Percentiles rank a stretch among this genome's conserved stretches.
Conservation (phyloP, 176 grass and related monocot genomes). For the Alopecurus myosuroides region DNA sequence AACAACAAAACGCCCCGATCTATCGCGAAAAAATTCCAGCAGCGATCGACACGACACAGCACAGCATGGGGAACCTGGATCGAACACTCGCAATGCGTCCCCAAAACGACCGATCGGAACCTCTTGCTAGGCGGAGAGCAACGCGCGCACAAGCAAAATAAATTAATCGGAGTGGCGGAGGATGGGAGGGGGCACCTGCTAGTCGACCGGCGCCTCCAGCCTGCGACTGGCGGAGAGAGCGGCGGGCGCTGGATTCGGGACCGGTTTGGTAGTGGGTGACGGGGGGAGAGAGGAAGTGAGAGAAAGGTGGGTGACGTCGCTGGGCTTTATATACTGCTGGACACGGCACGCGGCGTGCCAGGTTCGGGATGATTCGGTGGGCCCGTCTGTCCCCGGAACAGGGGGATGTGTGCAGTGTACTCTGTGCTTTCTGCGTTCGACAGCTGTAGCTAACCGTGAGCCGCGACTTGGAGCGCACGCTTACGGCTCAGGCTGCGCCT, state of each 20-base stretch:
- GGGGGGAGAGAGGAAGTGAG: neutral
- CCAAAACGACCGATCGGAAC: too few species aligned
- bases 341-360: neutral
- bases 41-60: neutral
- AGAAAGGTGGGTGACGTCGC: neutral
- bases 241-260: neutral
- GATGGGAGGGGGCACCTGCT: neutral
- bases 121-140: too few species aligned
- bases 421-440: neutral
- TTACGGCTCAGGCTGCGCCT: neutral
- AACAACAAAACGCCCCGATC: neutral
- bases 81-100: neutral
- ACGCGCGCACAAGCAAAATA: neutral
- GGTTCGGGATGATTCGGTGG: neutral
- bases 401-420: neutral
- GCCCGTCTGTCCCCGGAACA: neutral
- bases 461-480: neutral
- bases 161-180: neutral
- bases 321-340: neutral
- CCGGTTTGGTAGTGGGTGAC: neutral
- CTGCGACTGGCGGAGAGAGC: neutral
- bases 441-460: neutral
- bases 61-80: neutral
- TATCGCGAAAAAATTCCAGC: neutral
- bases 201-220: neutral